Conservation (phyloP, 495 filamentous ascomycete species). For the Emericellopsis terricola region DNA sequence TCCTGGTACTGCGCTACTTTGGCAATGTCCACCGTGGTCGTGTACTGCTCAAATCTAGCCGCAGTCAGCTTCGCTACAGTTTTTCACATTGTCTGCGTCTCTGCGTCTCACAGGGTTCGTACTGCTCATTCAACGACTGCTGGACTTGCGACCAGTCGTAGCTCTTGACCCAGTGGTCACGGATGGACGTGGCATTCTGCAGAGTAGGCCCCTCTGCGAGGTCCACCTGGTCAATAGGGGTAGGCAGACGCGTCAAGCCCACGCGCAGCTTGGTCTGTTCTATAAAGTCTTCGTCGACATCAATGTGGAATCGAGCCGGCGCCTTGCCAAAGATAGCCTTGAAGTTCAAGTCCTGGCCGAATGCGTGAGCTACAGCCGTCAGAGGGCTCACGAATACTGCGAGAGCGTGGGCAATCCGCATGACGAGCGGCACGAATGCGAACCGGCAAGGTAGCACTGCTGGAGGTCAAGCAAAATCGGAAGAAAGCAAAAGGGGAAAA, state of each 20-base stretch:
- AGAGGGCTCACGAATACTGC: no score
- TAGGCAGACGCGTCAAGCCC: neutral
- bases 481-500: no score
- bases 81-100: no score
- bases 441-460: no score
- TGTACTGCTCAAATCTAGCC: neutral
- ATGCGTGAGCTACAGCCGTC: no score
- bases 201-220: slow-evolving; percentile 1
- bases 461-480: no score
- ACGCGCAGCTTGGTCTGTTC: neutral
- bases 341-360: no score
- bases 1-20: neutral
- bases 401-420: no score
- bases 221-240: neutral
- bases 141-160: slow-evolving; percentile 2
- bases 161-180: slow-evolving; percentile 1
- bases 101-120: no score
- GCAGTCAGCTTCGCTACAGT: neutral
- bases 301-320: neutral
- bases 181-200: neutral
- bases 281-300: neutral
- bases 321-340: neutral
- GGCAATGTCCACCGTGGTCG: neutral
- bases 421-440: no score
- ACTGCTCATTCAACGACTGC: neutral